phyloP scores from a whole-genome alignment of 441 rosid genomes.

The Gossypium gossypioides region DNA sequence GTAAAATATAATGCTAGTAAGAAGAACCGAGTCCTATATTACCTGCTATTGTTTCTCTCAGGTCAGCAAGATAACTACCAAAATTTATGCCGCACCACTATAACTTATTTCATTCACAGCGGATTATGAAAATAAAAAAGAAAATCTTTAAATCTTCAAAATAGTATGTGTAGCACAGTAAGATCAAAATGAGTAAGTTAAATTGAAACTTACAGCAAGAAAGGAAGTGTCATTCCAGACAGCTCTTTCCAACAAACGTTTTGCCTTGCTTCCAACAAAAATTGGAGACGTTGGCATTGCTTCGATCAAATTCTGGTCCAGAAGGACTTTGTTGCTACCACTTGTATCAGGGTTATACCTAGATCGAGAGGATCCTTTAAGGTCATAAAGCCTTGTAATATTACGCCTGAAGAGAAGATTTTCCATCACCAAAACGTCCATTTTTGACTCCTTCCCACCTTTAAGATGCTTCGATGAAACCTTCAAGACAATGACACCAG shows the following conservation, averaged over 20 bases:
- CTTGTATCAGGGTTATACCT: constrained; percentile 63
- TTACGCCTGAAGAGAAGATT: constrained; percentile 62
- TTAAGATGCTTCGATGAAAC: constrained; percentile 51
- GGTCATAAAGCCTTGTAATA: constrained; percentile 50
- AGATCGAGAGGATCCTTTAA: constrained; percentile 66
- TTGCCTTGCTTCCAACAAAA: constrained; percentile 67
- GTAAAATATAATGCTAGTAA: not conserved
- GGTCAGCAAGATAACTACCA: not conserved
- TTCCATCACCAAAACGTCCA: constrained; percentile 73
- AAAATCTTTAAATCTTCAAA: not conserved
- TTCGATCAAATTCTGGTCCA: constrained; percentile 72
- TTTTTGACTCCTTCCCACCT: constrained; percentile 65
- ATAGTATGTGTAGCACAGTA: not conserved
- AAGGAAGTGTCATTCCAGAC: constrained; percentile 72
- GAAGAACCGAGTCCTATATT: not conserved
- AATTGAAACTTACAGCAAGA: constrained; percentile 47
- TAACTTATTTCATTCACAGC: not conserved
- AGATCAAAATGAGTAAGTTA: not conserved
- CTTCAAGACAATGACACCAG: constrained; percentile 23
- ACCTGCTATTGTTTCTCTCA: not conserved
- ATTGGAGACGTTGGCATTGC: constrained; percentile 72
- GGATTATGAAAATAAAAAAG: not conserved
- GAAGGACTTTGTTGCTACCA: constrained; percentile 57
- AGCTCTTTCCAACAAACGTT: constrained; percentile 60
- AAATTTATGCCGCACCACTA: not conserved